A percentile compares a stretch with the other conserved stretches of the same genome.
Conservation (phyloP, 1,284 basidiomycete species). For the Moesziomyces globuligerus region DNA sequence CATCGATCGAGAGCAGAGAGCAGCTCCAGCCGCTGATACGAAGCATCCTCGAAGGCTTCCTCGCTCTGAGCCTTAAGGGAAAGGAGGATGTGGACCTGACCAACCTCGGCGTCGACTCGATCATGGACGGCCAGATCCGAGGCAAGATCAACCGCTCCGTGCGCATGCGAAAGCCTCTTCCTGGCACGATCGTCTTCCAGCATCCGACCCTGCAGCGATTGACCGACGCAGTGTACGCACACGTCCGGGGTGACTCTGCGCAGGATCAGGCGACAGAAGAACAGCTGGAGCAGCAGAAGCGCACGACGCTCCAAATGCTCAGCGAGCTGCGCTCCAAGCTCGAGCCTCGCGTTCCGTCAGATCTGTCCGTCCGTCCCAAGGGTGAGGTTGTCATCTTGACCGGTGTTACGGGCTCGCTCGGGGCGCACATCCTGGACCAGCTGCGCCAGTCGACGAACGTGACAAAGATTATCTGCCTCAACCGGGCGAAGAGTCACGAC, state of each 20-base stretch:
- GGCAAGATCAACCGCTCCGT: slow-evolving; percentile 30
- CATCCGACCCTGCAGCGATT: slow-evolving; percentile 68
- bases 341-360: slow-evolving; percentile 5
- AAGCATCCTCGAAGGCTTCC: slow-evolving; percentile 21
- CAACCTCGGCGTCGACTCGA: slow-evolving; percentile 72
- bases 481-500: slow-evolving; percentile 20
- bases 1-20: slow-evolving; percentile 1
- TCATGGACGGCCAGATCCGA: slow-evolving; percentile 73
- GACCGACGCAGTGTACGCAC: slow-evolving; percentile 50
- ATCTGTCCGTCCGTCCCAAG: background rate
- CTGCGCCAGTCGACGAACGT: slow-evolving; percentile 21
- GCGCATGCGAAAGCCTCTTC: slow-evolving; percentile 38
- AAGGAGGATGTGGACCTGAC: slow-evolving; percentile 68
- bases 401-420: slow-evolving; percentile 52
- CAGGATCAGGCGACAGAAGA: background rate
- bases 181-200: slow-evolving; percentile 70
- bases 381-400: slow-evolving; percentile 40
- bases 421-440: slow-evolving; percentile 47
- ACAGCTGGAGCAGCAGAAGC: slow-evolving; percentile 61
- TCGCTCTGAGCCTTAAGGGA: slow-evolving; percentile 53
- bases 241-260: background rate
- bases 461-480: slow-evolving; percentile 37
- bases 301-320: slow-evolving; percentile 11
- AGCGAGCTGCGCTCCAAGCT: slow-evolving; percentile 16
- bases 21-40: slow-evolving; percentile 20